Evolutionary conservation across 2,329 filamentous ascomycete species (phyloP).

Genomic region (Xenosphaeropsis pyriputrescens): DNA sequence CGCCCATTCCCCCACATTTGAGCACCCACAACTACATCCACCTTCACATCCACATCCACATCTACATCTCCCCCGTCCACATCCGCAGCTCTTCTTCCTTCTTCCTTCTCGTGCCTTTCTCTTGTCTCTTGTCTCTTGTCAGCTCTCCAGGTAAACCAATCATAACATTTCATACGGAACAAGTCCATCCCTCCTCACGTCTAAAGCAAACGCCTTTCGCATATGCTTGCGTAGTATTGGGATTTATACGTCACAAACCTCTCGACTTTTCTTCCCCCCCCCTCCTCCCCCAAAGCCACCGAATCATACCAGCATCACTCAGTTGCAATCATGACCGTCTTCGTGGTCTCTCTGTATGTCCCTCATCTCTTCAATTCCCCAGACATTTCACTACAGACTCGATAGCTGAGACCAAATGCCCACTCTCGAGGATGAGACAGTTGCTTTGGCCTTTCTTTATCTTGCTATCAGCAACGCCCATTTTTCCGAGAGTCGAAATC

Average conservation of each 20-base stretch:
- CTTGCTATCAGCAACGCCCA: neutral
- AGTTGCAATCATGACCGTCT: constrained; percentile 35
- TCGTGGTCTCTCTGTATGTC: constrained; percentile 43
- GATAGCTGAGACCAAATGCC: no score
- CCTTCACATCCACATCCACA: no score
- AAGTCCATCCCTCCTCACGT: neutral
- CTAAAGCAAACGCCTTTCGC: constrained; percentile 9
- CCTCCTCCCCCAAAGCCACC: constrained; percentile 5
- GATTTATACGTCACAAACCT: neutral
- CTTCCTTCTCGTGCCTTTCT: no score
- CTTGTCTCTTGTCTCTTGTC: no score
- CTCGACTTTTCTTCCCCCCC: neutral
- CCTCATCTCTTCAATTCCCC: neutral
- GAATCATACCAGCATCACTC: constrained; percentile 4
- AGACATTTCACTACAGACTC: neutral
- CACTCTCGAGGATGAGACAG: no score
- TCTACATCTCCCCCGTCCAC: no score
- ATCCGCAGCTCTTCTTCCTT: no score
- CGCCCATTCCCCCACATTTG: no score
- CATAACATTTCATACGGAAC: no score
- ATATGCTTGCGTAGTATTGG: constrained; percentile 8
- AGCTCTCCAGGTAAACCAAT: no score
- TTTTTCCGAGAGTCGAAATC: neutral
- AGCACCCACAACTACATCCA: no score
- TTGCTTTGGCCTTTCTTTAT: neutral